phyloP scores from a whole-genome alignment of 2,329 filamentous ascomycete species.

The Neurospora sp. region DNA sequence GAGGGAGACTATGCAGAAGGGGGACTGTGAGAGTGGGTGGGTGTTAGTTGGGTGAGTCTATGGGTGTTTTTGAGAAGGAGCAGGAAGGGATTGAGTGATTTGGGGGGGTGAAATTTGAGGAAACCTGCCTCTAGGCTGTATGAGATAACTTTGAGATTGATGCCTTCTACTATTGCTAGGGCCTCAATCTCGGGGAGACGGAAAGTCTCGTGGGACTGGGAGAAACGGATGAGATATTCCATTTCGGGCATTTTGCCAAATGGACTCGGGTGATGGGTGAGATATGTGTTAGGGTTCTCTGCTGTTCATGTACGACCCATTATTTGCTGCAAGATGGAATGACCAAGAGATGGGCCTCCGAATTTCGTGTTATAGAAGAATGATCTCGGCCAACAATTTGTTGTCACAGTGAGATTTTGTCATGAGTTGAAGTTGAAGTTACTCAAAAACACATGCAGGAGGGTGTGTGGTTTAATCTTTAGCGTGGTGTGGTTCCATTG shows the following conservation, averaged over 20 bases:
- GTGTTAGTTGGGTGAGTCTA: conserved; percentile 12
- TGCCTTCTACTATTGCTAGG: conserved; percentile 57
- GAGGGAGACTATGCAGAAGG: conserved; percentile 71
- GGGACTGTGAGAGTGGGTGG: conserved; percentile 47
- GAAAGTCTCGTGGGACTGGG: conserved; percentile 86
- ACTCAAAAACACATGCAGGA: neutral
- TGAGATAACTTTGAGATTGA: conserved; percentile 61
- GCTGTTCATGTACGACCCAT: neutral
- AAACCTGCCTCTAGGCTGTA: conserved; percentile 63
- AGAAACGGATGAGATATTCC: conserved; percentile 83
- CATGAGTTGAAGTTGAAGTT: neutral
- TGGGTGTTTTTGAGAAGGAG: conserved; percentile 6
- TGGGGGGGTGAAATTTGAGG: neutral
- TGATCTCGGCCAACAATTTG: neutral
- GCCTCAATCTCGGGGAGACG: conserved; percentile 75
- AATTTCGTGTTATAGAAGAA: neutral
- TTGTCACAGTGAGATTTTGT: neutral
- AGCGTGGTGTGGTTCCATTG: neutral
- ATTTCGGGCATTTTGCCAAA: conserved; percentile 24
- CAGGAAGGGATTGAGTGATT: conserved; percentile 3
- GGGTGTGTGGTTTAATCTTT: neutral
- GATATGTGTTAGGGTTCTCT: neutral
- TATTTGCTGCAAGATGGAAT: neutral
- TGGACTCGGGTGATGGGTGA: neutral
- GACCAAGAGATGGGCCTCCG: neutral